A percentile compares a stretch with the other conserved stretches of the same genome.
These are phyloP conservation scores for Carex parvula DNA, from an alignment of 176 grass and related monocot species.

Conservation along the genomic window DNA sequence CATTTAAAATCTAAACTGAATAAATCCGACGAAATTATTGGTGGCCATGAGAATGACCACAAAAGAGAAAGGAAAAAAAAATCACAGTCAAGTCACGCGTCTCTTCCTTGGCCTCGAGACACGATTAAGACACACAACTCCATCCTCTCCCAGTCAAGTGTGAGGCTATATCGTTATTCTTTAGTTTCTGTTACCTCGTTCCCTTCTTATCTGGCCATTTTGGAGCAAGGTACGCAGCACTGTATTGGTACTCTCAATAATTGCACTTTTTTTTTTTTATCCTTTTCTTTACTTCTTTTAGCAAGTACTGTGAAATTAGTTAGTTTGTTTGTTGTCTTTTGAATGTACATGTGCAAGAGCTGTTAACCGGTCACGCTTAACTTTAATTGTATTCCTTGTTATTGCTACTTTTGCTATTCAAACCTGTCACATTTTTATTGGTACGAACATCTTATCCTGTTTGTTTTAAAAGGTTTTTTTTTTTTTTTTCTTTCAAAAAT, in stretches of 20 bases:
- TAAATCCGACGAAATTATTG: constrained; percentile 13
- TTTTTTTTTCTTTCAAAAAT: no score
- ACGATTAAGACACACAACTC: constrained; percentile 17
- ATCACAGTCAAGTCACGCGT: constrained; percentile 28
- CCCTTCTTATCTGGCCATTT: not conserved
- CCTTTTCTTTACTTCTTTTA: not conserved
- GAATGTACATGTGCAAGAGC: not conserved
- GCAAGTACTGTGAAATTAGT: not conserved
- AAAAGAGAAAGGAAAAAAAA: constrained; percentile 14
- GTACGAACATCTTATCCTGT: not conserved
- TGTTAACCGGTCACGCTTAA: not conserved
- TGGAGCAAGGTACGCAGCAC: not conserved
- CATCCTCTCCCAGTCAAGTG: not conserved
- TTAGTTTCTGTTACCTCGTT: not conserved
- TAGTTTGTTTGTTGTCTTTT: not conserved
- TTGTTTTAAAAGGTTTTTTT: not conserved
- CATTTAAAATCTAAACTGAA: not conserved
- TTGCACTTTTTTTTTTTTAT: not conserved
- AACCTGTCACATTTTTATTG: constrained; percentile 22
- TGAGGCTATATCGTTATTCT: not conserved
- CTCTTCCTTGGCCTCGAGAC: constrained; percentile 5
- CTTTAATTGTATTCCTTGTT: not conserved
- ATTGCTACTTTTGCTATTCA: constrained; percentile 6
- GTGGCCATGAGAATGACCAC: constrained; percentile 20
- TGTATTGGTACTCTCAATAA: not conserved